phyloP scores from a whole-genome alignment of 345 rosid genomes.

The Trapa incisa region DNA sequence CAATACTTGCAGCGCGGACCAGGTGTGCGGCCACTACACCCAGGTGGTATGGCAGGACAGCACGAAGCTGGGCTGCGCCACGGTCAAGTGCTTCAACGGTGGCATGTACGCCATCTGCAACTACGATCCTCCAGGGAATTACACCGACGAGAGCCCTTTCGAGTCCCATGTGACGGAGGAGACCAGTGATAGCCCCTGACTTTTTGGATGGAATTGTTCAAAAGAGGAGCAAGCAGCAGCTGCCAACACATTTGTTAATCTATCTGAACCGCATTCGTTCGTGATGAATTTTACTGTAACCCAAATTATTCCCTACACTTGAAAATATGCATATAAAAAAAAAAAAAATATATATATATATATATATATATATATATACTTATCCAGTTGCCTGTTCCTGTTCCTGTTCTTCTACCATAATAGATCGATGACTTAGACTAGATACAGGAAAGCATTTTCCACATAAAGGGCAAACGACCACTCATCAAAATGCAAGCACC shows the following conservation, averaged over 20 bases:
- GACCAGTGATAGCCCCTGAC: background rate
- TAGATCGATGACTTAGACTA: background rate
- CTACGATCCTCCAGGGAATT: constrained; percentile 41
- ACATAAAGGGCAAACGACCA: background rate
- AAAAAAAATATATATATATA: no score
- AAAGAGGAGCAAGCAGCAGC: no score
- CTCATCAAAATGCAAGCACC: background rate
- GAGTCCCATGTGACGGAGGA: background rate
- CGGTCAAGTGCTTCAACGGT: constrained; percentile 10
- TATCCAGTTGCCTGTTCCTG: no score
- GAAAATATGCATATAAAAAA: no score
- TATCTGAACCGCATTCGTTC: background rate
- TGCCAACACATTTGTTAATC: no score
- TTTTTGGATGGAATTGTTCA: no score
- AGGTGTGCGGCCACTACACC: constrained; percentile 45
- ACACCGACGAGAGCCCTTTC: constrained; percentile 25
- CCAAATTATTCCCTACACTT: background rate
- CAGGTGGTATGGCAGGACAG: constrained; percentile 36
- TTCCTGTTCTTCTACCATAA: no score
- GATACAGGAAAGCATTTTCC: background rate
- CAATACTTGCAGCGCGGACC: constrained; percentile 12
- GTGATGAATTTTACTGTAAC: background rate
- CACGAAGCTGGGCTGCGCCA: constrained; percentile 28
- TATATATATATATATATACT: no score
- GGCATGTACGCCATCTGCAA: constrained; percentile 25